These are phyloP conservation scores for Petrea volubilis DNA, from an alignment of 257 asterid species.

Conservation along the genomic window DNA sequence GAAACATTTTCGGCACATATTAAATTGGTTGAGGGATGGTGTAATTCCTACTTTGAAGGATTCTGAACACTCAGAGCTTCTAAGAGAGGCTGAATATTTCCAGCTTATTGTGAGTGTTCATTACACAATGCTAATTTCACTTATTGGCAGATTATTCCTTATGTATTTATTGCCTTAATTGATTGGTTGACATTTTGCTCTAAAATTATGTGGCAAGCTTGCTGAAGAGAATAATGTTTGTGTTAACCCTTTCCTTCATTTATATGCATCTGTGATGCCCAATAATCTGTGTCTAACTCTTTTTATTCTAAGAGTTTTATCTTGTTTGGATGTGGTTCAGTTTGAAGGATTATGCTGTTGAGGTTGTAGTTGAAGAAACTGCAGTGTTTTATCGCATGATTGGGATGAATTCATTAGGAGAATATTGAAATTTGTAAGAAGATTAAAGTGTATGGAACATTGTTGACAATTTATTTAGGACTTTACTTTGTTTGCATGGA, in stretches of 20 bases:
- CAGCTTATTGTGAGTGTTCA: conserved; percentile 79
- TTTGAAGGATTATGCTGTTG: conserved; percentile 10
- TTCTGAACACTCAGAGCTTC: conserved; percentile 66
- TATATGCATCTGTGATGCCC: not conserved
- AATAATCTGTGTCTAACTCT: not conserved
- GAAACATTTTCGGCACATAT: conserved; percentile 79
- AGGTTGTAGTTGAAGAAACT: conserved; percentile 18
- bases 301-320: not conserved
- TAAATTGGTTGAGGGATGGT: conserved; percentile 97
- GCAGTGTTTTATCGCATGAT: not conserved
- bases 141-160: conserved; percentile 12
- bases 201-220: conserved; percentile 4
- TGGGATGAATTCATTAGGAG: not conserved
- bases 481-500: not conserved
- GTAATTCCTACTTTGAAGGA: conserved; percentile 71
- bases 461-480: not conserved
- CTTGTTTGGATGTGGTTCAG: conserved; percentile 4
- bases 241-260: not conserved
- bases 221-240: not conserved
- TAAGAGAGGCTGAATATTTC: conserved; percentile 86
- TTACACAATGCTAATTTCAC: not conserved
- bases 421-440: not conserved
- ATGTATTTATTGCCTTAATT: not conserved
- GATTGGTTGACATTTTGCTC: not conserved
- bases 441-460: not conserved